Percentiles rank a stretch among this genome's conserved stretches.
These are phyloP conservation scores for Saccharomyces hybrid DNA, from an alignment of 1,139 yeast genomes.

Conservation along the genomic window DNA sequence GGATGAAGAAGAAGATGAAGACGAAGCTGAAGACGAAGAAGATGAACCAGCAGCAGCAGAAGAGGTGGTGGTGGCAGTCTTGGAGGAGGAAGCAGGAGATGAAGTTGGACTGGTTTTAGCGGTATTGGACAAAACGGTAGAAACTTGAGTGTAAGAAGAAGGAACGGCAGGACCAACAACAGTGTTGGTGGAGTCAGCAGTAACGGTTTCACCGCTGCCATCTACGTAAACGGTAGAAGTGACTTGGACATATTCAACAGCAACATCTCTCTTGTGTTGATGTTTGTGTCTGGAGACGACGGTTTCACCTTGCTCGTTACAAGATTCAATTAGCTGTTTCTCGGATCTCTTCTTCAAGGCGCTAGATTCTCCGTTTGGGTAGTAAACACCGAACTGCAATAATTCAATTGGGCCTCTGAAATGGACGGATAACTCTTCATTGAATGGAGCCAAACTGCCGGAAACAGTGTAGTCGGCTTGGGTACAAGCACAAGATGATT, in stretches of 20 bases:
- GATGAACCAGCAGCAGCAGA: conserved; percentile 12
- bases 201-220: conserved; percentile 45
- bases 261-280: conserved; percentile 52
- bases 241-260: conserved; percentile 57
- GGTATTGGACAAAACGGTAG: conserved; percentile 9
- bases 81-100: conserved; percentile 13
- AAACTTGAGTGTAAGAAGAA: conserved; percentile 20
- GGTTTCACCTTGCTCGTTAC: conserved; percentile 7
- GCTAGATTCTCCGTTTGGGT: conserved; percentile 37
- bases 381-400: conserved; percentile 71
- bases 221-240: conserved; percentile 69
- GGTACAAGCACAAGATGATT: conserved; percentile 55
- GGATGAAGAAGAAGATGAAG: conserved; percentile 3
- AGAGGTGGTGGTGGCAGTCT: conserved; percentile 11
- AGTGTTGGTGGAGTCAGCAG: conserved; percentile 21
- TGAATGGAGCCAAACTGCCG: conserved; percentile 77
- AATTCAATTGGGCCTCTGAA: conserved; percentile 88
- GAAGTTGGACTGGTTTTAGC: conserved; percentile 10
- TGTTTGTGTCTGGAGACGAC: conserved; percentile 33
- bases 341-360: conserved; percentile 35
- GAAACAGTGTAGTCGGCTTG: conserved; percentile 48
- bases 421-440: conserved; percentile 86
- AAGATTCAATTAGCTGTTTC: conserved; percentile 24
- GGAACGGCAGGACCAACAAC: conserved; percentile 21
- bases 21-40: conserved; percentile 5